phyloP scores from a whole-genome alignment of 163 green algal genomes.

The Coccomyxa subellipsoidea region DNA sequence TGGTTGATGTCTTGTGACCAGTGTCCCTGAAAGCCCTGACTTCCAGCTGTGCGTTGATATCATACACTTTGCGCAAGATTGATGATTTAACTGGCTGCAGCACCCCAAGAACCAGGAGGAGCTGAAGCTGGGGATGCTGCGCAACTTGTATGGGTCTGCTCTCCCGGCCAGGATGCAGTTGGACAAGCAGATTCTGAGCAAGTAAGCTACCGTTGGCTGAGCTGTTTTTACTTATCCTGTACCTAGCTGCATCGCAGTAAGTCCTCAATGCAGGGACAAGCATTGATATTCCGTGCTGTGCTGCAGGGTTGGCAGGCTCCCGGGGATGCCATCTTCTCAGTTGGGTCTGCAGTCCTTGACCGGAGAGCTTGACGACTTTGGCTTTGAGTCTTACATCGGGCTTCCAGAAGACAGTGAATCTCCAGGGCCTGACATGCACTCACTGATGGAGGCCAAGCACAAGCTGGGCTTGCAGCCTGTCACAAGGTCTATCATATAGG shows the following conservation, averaged over 20 bases:
- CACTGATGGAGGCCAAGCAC: conserved; percentile 67
- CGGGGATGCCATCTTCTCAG: conserved; percentile 65
- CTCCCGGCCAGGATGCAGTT: conserved; percentile 77
- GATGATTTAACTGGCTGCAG: too few relatives aligned
- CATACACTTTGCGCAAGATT: too few relatives aligned
- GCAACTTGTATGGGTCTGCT: conserved; percentile 74
- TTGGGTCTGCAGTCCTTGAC: conserved; percentile 75
- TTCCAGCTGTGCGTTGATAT: too few relatives aligned
- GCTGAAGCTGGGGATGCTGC: conserved; percentile 58
- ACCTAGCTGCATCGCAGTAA: too few relatives aligned
- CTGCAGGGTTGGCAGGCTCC: conserved; percentile 63
- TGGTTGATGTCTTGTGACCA: too few relatives aligned
- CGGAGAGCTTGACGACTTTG: conserved; percentile 80
- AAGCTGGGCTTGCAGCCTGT: conserved; percentile 51
- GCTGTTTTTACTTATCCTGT: too few relatives aligned
- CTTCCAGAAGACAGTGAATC: conserved; percentile 39
- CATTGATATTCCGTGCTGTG: too few relatives aligned
- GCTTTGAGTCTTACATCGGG: conserved; percentile 73
- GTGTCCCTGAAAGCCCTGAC: too few relatives aligned
- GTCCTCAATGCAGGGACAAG: too few relatives aligned
- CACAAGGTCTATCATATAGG: conserved; percentile 37
- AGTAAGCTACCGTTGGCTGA: conserved; percentile 28
- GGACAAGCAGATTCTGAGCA: conserved; percentile 81
- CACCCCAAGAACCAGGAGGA: conserved; percentile 22
- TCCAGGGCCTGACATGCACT: conserved; percentile 59